Conservation (phyloP, 176 grass and related monocot species). For the Ampelocalamus luodianensis region DNA sequence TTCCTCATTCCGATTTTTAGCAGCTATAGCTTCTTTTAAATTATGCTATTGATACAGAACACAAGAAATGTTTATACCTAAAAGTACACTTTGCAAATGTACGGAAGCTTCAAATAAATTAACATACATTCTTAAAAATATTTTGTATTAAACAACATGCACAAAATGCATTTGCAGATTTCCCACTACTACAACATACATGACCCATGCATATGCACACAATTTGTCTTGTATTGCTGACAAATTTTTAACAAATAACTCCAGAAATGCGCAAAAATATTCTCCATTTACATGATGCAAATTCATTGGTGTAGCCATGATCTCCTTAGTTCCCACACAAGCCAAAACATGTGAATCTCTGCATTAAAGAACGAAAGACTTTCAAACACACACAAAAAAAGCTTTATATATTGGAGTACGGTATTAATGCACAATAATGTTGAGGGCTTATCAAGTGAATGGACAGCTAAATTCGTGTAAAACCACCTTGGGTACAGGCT, state of each 20-base stretch:
- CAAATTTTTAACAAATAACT: neutral
- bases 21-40: no score
- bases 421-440: neutral
- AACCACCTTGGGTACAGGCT: slow-evolving; percentile 32
- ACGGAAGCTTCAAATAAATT: no score
- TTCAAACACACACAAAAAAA: neutral
- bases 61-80: no score
- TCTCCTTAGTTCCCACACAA: neutral
- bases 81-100: no score
- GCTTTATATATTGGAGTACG: no score
- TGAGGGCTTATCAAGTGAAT: neutral
- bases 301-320: neutral
- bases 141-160: no score
- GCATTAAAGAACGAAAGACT: neutral
- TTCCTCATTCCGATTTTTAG: no score
- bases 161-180: no score
- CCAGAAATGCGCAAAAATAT: neutral
- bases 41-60: no score
- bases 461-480: neutral
- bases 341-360: slow-evolving; percentile 39
- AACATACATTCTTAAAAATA: no score
- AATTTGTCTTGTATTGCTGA: neutral
- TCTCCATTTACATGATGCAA: neutral
- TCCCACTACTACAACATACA: no score
- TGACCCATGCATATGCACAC: neutral